These are phyloP conservation scores for Solanum hybrid DNA, from an alignment of 305 asterid species.

Conservation along the genomic window DNA sequence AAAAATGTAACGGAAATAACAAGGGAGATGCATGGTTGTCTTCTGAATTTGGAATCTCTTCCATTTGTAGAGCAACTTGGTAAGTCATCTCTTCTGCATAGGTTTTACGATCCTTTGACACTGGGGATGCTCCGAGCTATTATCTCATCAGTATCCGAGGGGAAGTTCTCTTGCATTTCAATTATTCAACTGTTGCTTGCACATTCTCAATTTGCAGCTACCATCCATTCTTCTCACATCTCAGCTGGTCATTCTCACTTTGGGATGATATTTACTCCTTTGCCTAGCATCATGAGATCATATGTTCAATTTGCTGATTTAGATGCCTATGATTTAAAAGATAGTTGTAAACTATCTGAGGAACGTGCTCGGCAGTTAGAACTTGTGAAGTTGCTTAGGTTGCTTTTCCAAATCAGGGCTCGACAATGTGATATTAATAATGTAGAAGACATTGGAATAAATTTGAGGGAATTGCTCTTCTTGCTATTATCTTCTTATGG, in stretches of 20 bases:
- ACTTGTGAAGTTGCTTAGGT: conserved; percentile 69
- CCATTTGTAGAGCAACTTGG: conserved; percentile 56
- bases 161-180: conserved; percentile 54
- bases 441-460: conserved; percentile 48
- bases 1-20: conserved; percentile 47
- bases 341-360: conserved; percentile 20
- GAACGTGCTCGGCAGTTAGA: conserved; percentile 42
- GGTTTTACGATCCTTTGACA: conserved; percentile 71
- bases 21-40: conserved; percentile 38
- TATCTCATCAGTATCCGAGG: conserved; percentile 43
- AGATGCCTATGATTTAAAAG: conserved; percentile 25
- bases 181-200: conserved; percentile 66
- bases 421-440: conserved; percentile 31
- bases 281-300: conserved; percentile 57
- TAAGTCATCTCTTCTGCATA: conserved; percentile 55
- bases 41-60: conserved; percentile 54
- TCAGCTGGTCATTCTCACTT: conserved; percentile 38
- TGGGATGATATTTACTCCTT: conserved; percentile 60
- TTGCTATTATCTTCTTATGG: conserved; percentile 68
- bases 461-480: conserved; percentile 52
- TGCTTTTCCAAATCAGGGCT: conserved; percentile 44
- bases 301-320: conserved; percentile 21
- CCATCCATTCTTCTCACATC: conserved; percentile 34
- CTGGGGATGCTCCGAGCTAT: conserved; percentile 55
- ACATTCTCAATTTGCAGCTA: conserved; percentile 59